Percentiles rank a stretch among this genome's conserved stretches.
phyloP scores from a whole-genome alignment of 108 stramenopile genomes.

The Cylindrotheca closterium region DNA sequence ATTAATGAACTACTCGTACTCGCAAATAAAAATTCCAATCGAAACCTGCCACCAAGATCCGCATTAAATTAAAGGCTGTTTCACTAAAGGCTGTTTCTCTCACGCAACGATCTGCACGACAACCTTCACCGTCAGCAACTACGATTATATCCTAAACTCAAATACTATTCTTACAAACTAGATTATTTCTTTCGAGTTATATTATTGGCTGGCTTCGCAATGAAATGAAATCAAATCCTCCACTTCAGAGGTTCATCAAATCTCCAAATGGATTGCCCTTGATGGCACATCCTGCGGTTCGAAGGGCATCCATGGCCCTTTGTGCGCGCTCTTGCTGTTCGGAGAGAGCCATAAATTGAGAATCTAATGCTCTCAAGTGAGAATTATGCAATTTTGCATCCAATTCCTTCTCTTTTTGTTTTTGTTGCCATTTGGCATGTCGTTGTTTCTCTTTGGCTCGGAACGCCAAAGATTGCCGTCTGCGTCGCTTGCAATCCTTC shows the following conservation, averaged over 20 bases:
- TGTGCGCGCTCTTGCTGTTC: conserved; percentile 66
- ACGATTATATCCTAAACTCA: too few relatives aligned
- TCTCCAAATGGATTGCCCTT: conserved; percentile 39
- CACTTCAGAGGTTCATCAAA: conserved; percentile 11
- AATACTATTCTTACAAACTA: too few relatives aligned
- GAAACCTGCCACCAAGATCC: too few relatives aligned
- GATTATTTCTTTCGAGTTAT: too few relatives aligned
- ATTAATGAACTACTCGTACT: too few relatives aligned
- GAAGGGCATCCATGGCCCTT: conserved; percentile 62
- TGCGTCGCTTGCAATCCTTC: conserved; percentile 64
- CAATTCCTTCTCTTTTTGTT: conserved; percentile 42
- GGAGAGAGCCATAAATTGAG: conserved; percentile 62
- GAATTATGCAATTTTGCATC: conserved; percentile 37
- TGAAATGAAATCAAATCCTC: too few relatives aligned
- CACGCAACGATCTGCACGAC: too few relatives aligned
- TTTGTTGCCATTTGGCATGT: conserved; percentile 49
- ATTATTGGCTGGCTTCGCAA: too few relatives aligned
- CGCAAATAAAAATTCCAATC: too few relatives aligned
- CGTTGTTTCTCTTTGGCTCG: conserved; percentile 77
- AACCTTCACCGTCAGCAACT: too few relatives aligned
- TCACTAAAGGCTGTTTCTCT: too few relatives aligned
- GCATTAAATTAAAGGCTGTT: too few relatives aligned
- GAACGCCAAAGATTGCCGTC: conserved; percentile 69
- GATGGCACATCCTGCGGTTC: conserved; percentile 20
- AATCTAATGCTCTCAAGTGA: conserved; percentile 52